phyloP scores from a whole-genome alignment of 345 rosid species.

The Ailanthus altissimus region DNA sequence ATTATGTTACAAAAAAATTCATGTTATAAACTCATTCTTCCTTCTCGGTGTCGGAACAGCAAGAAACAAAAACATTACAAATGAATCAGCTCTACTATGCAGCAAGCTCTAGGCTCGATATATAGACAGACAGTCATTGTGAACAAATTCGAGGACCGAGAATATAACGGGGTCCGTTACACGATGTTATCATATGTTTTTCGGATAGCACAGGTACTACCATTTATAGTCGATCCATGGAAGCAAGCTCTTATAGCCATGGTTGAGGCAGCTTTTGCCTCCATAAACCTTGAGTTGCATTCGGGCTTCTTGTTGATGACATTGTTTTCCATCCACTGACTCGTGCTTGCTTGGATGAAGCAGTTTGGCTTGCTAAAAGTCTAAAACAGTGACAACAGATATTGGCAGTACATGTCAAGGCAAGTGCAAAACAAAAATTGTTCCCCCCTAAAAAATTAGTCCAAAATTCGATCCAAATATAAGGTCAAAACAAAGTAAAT shows the following conservation, averaged over 20 bases:
- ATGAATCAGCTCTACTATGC: slow-evolving; percentile 45
- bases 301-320: slow-evolving; percentile 61
- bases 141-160: slow-evolving; percentile 56
- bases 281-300: slow-evolving; percentile 52
- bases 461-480: no score
- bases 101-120: slow-evolving; percentile 54
- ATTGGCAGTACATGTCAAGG: slow-evolving; percentile 58
- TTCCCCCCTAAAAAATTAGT: no score
- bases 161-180: slow-evolving; percentile 54
- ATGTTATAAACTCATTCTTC: no score
- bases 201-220: slow-evolving; percentile 42
- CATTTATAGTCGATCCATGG: slow-evolving; percentile 59
- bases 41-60: no score
- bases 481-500: no score
- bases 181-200: slow-evolving; percentile 54
- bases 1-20: no score
- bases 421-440: slow-evolving; percentile 11
- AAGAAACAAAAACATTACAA: no score
- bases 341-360: slow-evolving; percentile 54
- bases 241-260: slow-evolving; percentile 51
- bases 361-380: slow-evolving; percentile 68
- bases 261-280: slow-evolving; percentile 53
- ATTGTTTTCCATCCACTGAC: slow-evolving; percentile 59
- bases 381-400: slow-evolving; percentile 54
- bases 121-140: slow-evolving; percentile 41